These are phyloP conservation scores for Colletotrichum aenigma DNA, from an alignment of 2,329 filamentous ascomycete genomes.

Conservation along the genomic window DNA sequence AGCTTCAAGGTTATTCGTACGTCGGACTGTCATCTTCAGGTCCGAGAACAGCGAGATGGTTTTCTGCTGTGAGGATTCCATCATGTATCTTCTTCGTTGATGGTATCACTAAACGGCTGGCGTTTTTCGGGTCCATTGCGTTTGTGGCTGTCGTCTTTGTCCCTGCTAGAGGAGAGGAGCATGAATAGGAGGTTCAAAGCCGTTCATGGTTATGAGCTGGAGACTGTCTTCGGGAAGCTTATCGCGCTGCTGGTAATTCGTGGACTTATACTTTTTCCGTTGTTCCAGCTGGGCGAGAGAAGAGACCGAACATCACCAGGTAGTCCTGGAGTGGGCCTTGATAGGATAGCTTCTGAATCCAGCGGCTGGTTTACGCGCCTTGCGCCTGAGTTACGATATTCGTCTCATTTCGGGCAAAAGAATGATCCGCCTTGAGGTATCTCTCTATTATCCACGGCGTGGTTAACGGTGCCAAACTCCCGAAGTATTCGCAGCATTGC, in stretches of 20 bases:
- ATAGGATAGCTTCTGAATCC: neutral
- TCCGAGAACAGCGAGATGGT: neutral
- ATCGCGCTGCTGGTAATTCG: too few relatives aligned
- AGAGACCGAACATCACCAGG: neutral
- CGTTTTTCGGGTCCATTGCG: too few relatives aligned
- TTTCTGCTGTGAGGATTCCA: neutral
- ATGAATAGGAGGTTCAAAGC: too few relatives aligned
- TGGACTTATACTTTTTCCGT: too few relatives aligned
- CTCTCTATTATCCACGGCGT: neutral
- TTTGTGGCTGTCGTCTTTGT: too few relatives aligned
- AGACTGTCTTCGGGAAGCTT: too few relatives aligned
- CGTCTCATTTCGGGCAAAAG: neutral
- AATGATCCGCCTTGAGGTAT: neutral
- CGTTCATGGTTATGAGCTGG: too few relatives aligned
- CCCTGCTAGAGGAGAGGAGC: too few relatives aligned
- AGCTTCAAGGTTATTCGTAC: neutral
- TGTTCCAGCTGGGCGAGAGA: neutral
- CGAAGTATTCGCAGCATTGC: neutral
- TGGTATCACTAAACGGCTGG: accelerated
- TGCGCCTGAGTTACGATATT: neutral
- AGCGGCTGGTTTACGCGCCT: neutral
- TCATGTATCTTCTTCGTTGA: too few relatives aligned
- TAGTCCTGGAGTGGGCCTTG: neutral
- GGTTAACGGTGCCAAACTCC: neutral
- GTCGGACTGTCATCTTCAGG: neutral